These are phyloP conservation scores for Rhodosporidiobolus odoratus DNA, from an alignment of 768 basidiomycete genomes.

Conservation along the genomic window DNA sequence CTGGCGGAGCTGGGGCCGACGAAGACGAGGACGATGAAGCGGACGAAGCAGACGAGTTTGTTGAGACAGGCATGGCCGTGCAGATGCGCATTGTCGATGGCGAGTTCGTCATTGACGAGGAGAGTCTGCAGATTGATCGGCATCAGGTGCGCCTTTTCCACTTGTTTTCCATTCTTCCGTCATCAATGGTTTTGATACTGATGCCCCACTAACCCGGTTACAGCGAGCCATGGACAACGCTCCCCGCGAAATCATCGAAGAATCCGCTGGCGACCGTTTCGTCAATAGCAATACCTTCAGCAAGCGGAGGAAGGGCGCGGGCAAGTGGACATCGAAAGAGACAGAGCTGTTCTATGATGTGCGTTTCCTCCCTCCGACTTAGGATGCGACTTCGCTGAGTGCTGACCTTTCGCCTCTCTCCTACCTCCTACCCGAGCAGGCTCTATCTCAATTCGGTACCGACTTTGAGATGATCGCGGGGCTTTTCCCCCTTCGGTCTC, in stretches of 20 bases:
- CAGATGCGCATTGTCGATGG: slow-evolving; percentile 85
- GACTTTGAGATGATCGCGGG: slow-evolving; percentile 89
- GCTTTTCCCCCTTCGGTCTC: slow-evolving; percentile 73
- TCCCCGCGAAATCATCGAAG: slow-evolving; percentile 45
- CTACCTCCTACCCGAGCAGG: slow-evolving; percentile 52
- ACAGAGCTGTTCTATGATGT: slow-evolving; percentile 84
- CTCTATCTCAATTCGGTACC: slow-evolving; percentile 81
- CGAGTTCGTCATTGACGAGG: slow-evolving; percentile 78
- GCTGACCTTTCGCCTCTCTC: too few species aligned
- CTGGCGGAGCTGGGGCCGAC: too few species aligned
- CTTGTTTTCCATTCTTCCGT: neutral
- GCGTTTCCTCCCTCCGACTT: slow-evolving; percentile 45
- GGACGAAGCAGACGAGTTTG: slow-evolving; percentile 56
- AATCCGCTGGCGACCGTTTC: slow-evolving; percentile 72
- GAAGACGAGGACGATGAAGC: slow-evolving; percentile 6
- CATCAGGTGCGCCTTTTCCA: slow-evolving; percentile 51
- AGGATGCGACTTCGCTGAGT: too few species aligned
- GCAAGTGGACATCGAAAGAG: slow-evolving; percentile 83
- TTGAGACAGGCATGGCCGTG: slow-evolving; percentile 71
- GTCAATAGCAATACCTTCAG: slow-evolving; percentile 77
- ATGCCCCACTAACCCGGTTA: neutral
- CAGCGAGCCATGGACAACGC: neutral
- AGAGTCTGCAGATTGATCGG: slow-evolving; percentile 73
- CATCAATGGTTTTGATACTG: neutral
- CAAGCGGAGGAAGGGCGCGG: slow-evolving; percentile 65